phyloP scores from a whole-genome alignment of 139 green algal genomes.

The Micractinium sp. region DNA sequence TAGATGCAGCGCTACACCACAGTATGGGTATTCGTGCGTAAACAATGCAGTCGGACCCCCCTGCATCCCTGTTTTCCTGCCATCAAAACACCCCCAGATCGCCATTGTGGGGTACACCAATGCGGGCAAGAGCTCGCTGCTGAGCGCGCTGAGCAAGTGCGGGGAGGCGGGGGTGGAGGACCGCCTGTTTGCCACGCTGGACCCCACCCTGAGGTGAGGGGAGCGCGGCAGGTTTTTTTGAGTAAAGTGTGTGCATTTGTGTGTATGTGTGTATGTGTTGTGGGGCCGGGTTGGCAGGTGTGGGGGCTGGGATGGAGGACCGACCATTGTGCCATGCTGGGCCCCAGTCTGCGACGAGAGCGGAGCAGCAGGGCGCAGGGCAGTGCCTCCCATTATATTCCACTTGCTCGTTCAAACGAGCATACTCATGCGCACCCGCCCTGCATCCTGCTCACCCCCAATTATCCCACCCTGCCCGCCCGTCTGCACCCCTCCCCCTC shows the following conservation, averaged over 20 bases:
- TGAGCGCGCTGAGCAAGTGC: conserved; percentile 40
- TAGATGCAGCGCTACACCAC: too few relatives aligned
- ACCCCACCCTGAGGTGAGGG: conserved; percentile 51
- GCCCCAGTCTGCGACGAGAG: too few relatives aligned
- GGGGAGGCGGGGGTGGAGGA: conserved; percentile 42
- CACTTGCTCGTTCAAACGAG: too few relatives aligned
- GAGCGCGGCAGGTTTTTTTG: neutral
- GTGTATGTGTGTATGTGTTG: neutral
- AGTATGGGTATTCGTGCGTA: too few relatives aligned
- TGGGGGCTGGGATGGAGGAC: too few relatives aligned
- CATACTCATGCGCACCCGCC: too few relatives aligned
- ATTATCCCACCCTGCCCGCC: neutral
- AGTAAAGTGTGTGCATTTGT: neutral
- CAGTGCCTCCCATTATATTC: too few relatives aligned
- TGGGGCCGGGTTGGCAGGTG: too few relatives aligned
- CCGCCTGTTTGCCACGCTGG: conserved; percentile 73
- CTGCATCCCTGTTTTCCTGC: neutral
- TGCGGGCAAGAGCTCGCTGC: conserved; percentile 58
- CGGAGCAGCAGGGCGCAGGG: too few relatives aligned
- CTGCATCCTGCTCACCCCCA: too few relatives aligned
- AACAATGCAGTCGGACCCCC: too few relatives aligned
- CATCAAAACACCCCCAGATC: neutral
- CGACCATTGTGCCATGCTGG: neutral
- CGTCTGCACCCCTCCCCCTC: neutral
- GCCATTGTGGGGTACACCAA: conserved; percentile 72